These are phyloP conservation scores for Erysimum pusillum DNA, from an alignment of 441 rosid species.

Conservation along the genomic window DNA sequence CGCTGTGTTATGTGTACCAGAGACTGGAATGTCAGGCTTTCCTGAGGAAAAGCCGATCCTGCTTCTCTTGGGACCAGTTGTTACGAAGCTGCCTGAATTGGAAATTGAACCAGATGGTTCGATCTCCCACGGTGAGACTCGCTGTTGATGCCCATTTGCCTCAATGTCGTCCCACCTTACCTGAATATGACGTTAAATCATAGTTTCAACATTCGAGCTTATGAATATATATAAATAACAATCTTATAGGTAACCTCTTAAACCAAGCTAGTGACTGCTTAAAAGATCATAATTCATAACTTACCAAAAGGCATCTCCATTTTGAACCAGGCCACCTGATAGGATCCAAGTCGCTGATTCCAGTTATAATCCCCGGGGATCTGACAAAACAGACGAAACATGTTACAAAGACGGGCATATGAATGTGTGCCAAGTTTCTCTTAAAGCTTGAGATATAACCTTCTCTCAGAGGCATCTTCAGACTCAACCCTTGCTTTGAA, in stretches of 20 bases:
- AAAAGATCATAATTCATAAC: conserved; percentile 15
- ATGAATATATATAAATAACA: not conserved
- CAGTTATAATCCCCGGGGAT: conserved; percentile 76
- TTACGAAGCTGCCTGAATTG: conserved; percentile 59
- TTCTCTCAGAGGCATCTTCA: conserved; percentile 91
- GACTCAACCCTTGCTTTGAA: conserved; percentile 82
- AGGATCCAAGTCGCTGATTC: conserved; percentile 84
- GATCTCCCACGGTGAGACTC: conserved; percentile 95
- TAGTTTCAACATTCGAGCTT: not conserved
- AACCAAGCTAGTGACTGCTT: conserved; percentile 6
- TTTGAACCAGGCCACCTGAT: conserved; percentile 91
- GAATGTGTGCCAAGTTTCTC: conserved; percentile 9
- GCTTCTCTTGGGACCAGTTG: conserved; percentile 78
- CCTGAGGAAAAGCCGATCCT: conserved; percentile 77
- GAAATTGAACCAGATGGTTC: conserved; percentile 76
- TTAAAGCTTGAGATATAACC: conserved; percentile 54
- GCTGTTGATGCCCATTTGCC: conserved; percentile 62
- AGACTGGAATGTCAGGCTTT: conserved; percentile 74
- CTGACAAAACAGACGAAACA: conserved; percentile 50
- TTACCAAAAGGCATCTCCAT: conserved; percentile 93
- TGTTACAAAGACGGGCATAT: not conserved
- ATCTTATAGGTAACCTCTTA: not conserved
- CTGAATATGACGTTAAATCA: conserved; percentile 50
- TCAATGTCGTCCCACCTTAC: conserved; percentile 91
- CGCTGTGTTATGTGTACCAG: conserved; percentile 52